Base-by-base conservation (phyloP, 768 basidiomycete genomes). In the Solioccasus polychromus region DNA sequence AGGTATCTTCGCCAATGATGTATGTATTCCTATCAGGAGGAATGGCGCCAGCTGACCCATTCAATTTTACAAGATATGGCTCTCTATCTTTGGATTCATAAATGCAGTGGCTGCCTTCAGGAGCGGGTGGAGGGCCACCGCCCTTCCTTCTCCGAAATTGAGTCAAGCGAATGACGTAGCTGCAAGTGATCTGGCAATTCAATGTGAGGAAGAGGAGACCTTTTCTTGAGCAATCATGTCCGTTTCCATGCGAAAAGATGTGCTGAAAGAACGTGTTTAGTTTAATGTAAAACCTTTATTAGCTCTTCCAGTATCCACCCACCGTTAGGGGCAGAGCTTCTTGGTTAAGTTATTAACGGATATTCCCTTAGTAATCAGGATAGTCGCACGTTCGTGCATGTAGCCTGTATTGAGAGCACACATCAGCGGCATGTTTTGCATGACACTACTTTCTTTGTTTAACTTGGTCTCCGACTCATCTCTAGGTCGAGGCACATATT, bases 71-170 rank as follows among this genome's bases (percentile, higher is more conserved):
- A 44, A 76, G 72, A 55, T 64, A 23, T 70, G 69, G 68, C 63
- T 71, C 17, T 63, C 63, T 29, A 18, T 74, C 15, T 68, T 77
- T 18, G 71, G 71, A 18, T 60, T 75, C 22, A 51, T 73, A 24
- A 81, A 82, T 17, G 82, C 74, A 10, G 52, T 83, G 2, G 74
- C 77, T 5, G 76, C 83, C 3, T 85, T 87, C 68, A 68, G 80
- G 54, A 77, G 75, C 29, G 84, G 84, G 4, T 88, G 86, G 86
- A 79, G 74, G 46, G 83, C 85, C 2, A 85, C 83, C 14, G 75
- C 81, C 8, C 39, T 63, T 4, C 45, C 53, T 31, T 45, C 50
- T 37, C 17, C 42, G 14, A 54, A 47, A 17, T 5, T 10, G 12
- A 15, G 20, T 18, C 47, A 40, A 26, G 8, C 22, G 6, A 15